phyloP scores from a whole-genome alignment of 352 stramenopile species.

The Pythium inflatum region DNA sequence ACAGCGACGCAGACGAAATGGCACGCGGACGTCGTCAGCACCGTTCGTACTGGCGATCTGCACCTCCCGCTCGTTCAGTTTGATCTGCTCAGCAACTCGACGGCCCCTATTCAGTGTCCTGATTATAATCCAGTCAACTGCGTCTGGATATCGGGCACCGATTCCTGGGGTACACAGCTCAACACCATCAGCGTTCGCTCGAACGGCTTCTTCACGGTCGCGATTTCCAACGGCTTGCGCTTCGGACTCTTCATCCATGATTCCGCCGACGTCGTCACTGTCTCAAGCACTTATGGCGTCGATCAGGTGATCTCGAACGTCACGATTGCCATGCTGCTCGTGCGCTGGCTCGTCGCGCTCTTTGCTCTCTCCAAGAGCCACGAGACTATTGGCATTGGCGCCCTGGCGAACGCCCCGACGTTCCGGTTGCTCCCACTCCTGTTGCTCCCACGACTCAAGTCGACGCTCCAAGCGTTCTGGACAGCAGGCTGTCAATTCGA shows the following conservation, averaged over 20 bases:
- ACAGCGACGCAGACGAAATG: constrained; percentile 17
- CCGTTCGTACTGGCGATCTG: background rate
- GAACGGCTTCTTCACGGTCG: constrained; percentile 24
- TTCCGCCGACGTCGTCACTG: constrained; percentile 4
- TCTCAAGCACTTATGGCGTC: constrained; percentile 35
- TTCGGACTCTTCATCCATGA: constrained; percentile 31
- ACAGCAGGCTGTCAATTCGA: constrained; percentile 46
- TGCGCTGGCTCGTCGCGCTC: constrained; percentile 37
- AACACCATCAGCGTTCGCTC: too few species aligned
- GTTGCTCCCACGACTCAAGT: constrained; percentile 46
- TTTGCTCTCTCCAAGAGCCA: background rate
- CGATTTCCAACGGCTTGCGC: constrained; percentile 30
- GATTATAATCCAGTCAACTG: background rate
- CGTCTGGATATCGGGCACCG: background rate
- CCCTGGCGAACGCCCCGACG: constrained; percentile 22
- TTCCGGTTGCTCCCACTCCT: constrained; percentile 49
- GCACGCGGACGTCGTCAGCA: constrained; percentile 38
- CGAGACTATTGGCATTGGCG: constrained; percentile 26
- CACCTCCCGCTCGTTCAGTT: background rate
- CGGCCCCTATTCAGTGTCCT: background rate
- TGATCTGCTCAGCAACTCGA: background rate
- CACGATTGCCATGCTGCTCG: constrained; percentile 34
- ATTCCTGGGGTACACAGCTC: too few species aligned
- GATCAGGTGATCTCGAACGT: constrained; percentile 40
- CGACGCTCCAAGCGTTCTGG: constrained; percentile 44